A percentile compares a stretch with the other conserved stretches of the same genome.
Evolutionary conservation across 2,329 filamentous ascomycete species (phyloP).

Genomic region (Penicillium olsonii): DNA sequence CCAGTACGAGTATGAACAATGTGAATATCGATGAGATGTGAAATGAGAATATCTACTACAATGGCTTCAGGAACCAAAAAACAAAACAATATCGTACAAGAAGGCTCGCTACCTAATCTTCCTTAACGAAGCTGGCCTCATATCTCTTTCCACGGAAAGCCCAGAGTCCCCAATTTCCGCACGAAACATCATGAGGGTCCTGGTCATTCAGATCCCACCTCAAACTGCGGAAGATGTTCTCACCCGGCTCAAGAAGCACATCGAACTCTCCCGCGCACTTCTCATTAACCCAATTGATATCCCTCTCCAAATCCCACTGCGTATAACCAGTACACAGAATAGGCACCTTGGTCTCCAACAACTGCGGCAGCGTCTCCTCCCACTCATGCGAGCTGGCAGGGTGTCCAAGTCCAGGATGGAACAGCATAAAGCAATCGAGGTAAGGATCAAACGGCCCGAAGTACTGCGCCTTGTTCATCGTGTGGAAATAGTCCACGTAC

Average conservation of each 20-base stretch:
- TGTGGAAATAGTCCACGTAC: slow-evolving; percentile 98
- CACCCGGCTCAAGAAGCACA: slow-evolving; percentile 83
- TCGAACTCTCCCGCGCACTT: slow-evolving; percentile 90
- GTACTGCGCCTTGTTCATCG: slow-evolving; percentile 83
- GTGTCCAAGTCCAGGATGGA: slow-evolving; percentile 94
- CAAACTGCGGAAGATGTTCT: slow-evolving; percentile 91
- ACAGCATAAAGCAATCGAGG: slow-evolving; percentile 95
- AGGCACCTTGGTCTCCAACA: slow-evolving; percentile 93
- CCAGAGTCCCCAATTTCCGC: slow-evolving; percentile 97
- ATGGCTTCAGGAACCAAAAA: not conserved
- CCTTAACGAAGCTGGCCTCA: slow-evolving; percentile 39
- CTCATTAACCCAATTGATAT: slow-evolving; percentile 85
- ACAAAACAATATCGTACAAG: slow-evolving; percentile 13
- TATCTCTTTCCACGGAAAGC: slow-evolving; percentile 92
- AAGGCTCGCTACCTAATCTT: slow-evolving; percentile 6
- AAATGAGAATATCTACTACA: slow-evolving; percentile 12
- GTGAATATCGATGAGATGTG: not conserved
- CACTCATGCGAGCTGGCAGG: slow-evolving; percentile 92
- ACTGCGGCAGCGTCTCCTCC: slow-evolving; percentile 82
- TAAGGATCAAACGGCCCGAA: slow-evolving; percentile 97
- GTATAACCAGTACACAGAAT: slow-evolving; percentile 96
- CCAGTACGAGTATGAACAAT: no score
- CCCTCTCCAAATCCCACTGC: slow-evolving; percentile 88
- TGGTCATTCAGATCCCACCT: slow-evolving; percentile 96
- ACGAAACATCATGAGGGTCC: slow-evolving; percentile 90